Evolutionary conservation across 768 basidiomycete genomes (phyloP).

Genomic region (Serpula lacrymans): DNA sequence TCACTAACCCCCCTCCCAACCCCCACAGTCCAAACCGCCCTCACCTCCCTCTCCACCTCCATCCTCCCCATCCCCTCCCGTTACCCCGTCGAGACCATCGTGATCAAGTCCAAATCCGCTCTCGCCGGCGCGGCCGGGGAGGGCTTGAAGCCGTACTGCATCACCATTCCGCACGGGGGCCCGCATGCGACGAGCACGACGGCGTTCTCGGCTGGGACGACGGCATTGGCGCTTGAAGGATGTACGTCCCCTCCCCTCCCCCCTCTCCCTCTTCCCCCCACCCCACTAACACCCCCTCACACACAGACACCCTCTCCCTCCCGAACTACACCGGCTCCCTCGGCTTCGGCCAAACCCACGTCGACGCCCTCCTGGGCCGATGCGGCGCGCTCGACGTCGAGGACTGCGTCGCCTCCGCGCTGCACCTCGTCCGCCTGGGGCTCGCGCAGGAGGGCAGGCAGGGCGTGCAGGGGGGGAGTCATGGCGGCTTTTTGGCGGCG

Average conservation of each 20-base stretch:
- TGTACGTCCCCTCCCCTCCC: slow-evolving; percentile 40
- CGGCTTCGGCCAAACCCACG: slow-evolving; percentile 62
- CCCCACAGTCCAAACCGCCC: slow-evolving; percentile 39
- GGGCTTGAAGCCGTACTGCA: slow-evolving; percentile 36
- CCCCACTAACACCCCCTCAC: not conserved
- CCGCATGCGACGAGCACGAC: slow-evolving; percentile 52
- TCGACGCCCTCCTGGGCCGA: slow-evolving; percentile 50
- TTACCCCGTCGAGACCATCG: slow-evolving; percentile 51
- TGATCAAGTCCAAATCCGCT: slow-evolving; percentile 35
- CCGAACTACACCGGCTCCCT: slow-evolving; percentile 69
- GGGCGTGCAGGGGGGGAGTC: slow-evolving; percentile 62
- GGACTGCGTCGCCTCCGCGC: slow-evolving; percentile 56
- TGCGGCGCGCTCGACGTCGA: slow-evolving; percentile 65
- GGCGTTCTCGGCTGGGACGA: slow-evolving; percentile 40
- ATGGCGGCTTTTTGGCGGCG: slow-evolving; percentile 63
- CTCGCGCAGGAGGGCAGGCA: slow-evolving; percentile 51
- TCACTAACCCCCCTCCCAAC: no score
- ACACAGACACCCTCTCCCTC: slow-evolving; percentile 52
- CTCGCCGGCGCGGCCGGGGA: slow-evolving; percentile 8
- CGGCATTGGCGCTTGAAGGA: slow-evolving; percentile 53
- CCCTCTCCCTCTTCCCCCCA: not conserved
- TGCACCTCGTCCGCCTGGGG: slow-evolving; percentile 47
- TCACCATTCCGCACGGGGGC: slow-evolving; percentile 61
- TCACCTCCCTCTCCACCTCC: slow-evolving; percentile 38
- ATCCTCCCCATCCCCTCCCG: slow-evolving; percentile 50